phyloP scores from a whole-genome alignment of 139 green algal species.

The Chlorella sp. region DNA sequence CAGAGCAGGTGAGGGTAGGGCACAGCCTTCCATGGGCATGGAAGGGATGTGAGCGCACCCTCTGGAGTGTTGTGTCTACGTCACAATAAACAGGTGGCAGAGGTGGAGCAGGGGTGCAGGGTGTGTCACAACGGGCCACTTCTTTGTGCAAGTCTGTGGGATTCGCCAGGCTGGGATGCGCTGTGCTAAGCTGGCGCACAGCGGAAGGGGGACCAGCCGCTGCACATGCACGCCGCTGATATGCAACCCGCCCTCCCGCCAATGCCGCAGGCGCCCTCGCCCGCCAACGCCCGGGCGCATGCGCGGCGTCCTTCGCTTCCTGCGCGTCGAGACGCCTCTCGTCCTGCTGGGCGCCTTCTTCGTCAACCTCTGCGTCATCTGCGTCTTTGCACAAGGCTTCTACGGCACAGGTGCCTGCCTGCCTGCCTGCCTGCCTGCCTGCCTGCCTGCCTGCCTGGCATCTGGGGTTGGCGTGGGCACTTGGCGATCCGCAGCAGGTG shows the following conservation, averaged over 20 bases:
- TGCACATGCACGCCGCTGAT: background rate
- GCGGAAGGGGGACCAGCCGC: too few species aligned
- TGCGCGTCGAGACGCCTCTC: conserved; percentile 50
- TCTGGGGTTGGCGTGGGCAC: too few species aligned
- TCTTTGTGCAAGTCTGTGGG: background rate
- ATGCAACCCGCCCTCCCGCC: background rate
- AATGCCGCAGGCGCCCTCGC: background rate
- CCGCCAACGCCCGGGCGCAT: conserved; percentile 6
- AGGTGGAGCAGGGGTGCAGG: background rate
- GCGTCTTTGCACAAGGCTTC: conserved; percentile 49
- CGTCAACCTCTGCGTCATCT: conserved; percentile 52
- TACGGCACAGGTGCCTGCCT: background rate
- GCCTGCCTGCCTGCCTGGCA: background rate
- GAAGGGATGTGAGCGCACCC: too few species aligned
- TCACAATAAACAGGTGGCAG: background rate
- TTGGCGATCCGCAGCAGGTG: too few species aligned
- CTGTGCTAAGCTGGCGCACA: background rate
- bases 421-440: background rate
- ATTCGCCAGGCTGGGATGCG: background rate
- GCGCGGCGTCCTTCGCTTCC: conserved; percentile 44
- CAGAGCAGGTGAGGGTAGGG: conserved; percentile 28
- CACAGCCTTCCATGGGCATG: background rate
- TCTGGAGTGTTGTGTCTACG: background rate
- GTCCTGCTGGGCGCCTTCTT: conserved; percentile 50
- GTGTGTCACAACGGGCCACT: background rate